Evolutionary conservation across 2,329 filamentous ascomycete species (phyloP).

Genomic region (Tolypocladium album): DNA sequence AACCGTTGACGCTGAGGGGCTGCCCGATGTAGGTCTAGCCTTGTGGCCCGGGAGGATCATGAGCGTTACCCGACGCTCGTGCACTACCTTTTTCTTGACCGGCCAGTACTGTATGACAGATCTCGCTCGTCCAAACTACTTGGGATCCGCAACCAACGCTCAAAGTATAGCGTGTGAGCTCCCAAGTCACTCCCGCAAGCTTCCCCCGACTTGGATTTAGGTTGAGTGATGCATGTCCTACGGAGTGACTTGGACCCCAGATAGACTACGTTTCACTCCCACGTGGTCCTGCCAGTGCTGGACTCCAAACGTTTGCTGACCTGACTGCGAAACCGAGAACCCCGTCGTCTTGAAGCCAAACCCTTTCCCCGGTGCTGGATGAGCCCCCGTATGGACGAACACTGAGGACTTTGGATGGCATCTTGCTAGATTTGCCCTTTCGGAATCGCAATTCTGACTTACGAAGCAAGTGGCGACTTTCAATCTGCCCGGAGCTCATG

Average conservation of each 20-base stretch:
- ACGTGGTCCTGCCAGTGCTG: not conserved
- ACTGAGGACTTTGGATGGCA: not conserved
- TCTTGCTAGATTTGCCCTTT: not conserved
- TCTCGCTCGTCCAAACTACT: not conserved
- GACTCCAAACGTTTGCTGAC: too few relatives aligned
- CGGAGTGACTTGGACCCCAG: not conserved
- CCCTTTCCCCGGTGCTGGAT: not conserved
- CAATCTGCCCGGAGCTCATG: too few relatives aligned
- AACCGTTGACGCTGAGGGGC: not conserved
- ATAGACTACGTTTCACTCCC: not conserved
- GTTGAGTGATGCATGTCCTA: not conserved
- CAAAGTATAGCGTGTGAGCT: not conserved
- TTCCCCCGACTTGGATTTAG: not conserved
- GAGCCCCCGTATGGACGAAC: not conserved
- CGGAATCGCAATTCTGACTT: too few relatives aligned
- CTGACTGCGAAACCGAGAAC: not conserved
- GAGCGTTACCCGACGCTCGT: not conserved
- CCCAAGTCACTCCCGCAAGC: not conserved
- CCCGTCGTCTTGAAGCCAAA: not conserved
- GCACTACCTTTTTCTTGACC: not conserved
- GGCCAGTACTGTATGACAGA: not conserved
- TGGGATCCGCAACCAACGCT: not conserved
- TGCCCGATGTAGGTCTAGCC: not conserved
- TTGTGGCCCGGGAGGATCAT: not conserved
- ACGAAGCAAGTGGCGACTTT: too few relatives aligned